These are phyloP conservation scores for Plicaturopsis crispa DNA, from an alignment of 768 basidiomycete species.

Conservation along the genomic window DNA sequence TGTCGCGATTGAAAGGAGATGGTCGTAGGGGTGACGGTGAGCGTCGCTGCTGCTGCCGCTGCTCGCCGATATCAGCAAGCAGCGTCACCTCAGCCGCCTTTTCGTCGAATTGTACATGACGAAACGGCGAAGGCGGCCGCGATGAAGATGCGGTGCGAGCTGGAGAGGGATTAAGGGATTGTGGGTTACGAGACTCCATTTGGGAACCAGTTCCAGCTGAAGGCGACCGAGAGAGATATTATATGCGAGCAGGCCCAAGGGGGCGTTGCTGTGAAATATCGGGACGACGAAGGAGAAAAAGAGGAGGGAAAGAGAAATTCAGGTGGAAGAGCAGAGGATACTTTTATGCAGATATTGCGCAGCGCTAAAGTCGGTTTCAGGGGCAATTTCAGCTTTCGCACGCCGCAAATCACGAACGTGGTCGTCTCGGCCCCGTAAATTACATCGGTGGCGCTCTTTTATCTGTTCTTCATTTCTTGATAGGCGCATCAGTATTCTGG, in stretches of 20 bases:
- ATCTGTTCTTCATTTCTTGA: no score
- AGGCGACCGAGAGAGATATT: constrained; percentile 10
- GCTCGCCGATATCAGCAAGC: constrained; percentile 16
- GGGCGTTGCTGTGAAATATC: constrained; percentile 11
- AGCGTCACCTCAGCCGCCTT: constrained; percentile 13
- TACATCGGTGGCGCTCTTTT: no score
- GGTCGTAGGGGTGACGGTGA: constrained; percentile 10
- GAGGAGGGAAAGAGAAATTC: constrained; percentile 13
- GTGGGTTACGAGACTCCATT: constrained; percentile 19
- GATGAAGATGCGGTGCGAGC: constrained; percentile 4
- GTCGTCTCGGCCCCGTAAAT: no score
- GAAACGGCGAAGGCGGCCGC: constrained; percentile 24
- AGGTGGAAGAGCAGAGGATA: constrained; percentile 8
- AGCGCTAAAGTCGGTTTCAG: no score
- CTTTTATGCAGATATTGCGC: no score
- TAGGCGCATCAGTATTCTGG: no score
- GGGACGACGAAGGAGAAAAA: constrained; percentile 4
- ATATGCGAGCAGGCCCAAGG: constrained; percentile 7
- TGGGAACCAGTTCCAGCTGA: constrained; percentile 26
- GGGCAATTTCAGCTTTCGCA: no score
- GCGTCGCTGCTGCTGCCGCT: constrained; percentile 11
- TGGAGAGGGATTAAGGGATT: constrained; percentile 18
- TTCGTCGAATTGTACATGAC: constrained; percentile 14
- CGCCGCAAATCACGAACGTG: no score
- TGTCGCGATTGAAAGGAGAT: constrained; percentile 5